phyloP scores from a whole-genome alignment of 1,139 yeast genomes.

The Taphrina betulina region DNA sequence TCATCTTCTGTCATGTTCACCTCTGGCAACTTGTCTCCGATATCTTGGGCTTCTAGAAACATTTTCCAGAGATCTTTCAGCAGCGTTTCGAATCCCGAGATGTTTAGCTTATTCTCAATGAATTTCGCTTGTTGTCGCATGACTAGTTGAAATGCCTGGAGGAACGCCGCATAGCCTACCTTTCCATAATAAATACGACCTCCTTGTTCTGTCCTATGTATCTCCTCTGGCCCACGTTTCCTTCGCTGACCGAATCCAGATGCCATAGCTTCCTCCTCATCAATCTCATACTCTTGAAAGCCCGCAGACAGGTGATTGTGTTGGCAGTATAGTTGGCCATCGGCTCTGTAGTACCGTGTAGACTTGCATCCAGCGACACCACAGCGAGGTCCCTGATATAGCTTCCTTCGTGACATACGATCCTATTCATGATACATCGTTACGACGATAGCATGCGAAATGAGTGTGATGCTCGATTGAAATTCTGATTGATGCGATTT shows the following conservation, averaged over 20 bases:
- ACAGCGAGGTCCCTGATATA: conserved; percentile 68
- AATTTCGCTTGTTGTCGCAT: conserved; percentile 20
- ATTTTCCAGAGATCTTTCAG: conserved; percentile 21
- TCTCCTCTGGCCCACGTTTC: neutral
- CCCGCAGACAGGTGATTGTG: conserved; percentile 64
- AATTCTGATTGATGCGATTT: neutral
- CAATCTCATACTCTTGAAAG: conserved; percentile 18
- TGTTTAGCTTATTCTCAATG: neutral
- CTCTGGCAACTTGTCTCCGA: conserved; percentile 4
- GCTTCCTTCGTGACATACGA: conserved; percentile 23
- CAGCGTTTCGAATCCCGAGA: conserved; percentile 4
- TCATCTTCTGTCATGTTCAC: neutral
- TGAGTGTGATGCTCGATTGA: neutral
- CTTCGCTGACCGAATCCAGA: conserved; percentile 18
- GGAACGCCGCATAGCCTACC: conserved; percentile 12
- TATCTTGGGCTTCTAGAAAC: conserved; percentile 5
- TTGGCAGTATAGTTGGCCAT: conserved; percentile 80
- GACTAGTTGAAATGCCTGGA: conserved; percentile 27
- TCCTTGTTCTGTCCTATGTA: neutral
- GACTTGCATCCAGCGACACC: conserved; percentile 89
- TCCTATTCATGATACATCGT: no score
- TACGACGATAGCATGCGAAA: no score
- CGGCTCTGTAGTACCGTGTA: conserved; percentile 63
- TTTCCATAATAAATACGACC: conserved; percentile 6
- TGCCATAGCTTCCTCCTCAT: conserved; percentile 28